Evolutionary conservation across 1,284 basidiomycete species (phyloP).

Genomic region (Coniferiporia sulphurascens): DNA sequence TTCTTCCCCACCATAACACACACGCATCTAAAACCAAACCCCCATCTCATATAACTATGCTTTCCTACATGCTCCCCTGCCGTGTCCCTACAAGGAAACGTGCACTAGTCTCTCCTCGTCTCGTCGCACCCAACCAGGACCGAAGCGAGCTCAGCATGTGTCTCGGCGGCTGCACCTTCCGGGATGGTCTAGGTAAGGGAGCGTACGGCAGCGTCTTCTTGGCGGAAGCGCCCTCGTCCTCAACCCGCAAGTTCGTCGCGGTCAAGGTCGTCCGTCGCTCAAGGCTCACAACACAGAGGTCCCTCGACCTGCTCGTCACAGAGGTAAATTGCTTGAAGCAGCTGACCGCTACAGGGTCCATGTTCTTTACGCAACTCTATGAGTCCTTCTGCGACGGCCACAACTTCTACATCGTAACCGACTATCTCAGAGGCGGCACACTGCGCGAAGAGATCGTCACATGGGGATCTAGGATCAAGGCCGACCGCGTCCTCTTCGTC

Average conservation of each 20-base stretch:
- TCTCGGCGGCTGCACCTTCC: neutral
- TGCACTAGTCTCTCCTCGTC: too few species aligned
- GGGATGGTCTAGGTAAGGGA: neutral
- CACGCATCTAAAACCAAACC: too few species aligned
- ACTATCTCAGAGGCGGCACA: slow-evolving; percentile 6
- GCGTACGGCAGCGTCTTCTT: slow-evolving; percentile 9
- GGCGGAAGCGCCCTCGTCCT: neutral
- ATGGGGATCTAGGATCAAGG: neutral
- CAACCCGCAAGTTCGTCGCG: neutral
- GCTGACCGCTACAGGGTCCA: slow-evolving; percentile 1
- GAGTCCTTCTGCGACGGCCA: slow-evolving; percentile 15
- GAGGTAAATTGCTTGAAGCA: slow-evolving; percentile 3
- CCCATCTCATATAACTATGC: too few species aligned
- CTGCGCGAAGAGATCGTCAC: slow-evolving; percentile 4
- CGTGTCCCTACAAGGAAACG: too few species aligned
- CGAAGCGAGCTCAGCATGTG: slow-evolving; percentile 1
- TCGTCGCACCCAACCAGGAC: neutral
- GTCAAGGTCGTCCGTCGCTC: slow-evolving; percentile 12
- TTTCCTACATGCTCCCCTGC: too few species aligned
- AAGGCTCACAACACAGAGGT: slow-evolving; percentile 4
- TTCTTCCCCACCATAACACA: too few species aligned
- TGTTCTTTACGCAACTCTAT: slow-evolving; percentile 4
- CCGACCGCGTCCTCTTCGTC: slow-evolving; percentile 9
- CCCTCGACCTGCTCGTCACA: slow-evolving; percentile 1
- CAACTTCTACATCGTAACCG: slow-evolving; percentile 15